Conservation (phyloP, 306 rosid species). For the Betula pendula region DNA sequence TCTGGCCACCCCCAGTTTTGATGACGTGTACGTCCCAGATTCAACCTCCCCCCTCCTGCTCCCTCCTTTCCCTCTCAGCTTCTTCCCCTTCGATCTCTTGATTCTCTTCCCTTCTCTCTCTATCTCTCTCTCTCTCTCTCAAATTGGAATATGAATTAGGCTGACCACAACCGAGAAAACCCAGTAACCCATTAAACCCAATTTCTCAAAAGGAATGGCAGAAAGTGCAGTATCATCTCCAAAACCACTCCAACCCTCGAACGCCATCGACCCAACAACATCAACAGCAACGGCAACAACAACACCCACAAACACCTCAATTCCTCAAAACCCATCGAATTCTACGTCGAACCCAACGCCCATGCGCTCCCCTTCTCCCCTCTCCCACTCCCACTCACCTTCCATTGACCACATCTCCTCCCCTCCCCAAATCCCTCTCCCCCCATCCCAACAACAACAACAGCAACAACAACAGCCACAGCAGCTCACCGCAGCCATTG, state of each 20-base stretch:
- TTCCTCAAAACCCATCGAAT: conserved; percentile 36
- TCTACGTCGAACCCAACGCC: conserved; percentile 37
- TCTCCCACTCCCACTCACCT: conserved; percentile 60
- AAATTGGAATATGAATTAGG: conserved; percentile 6
- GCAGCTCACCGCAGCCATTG: conserved; percentile 36
- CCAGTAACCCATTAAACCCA: neutral
- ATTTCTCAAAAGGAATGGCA: conserved; percentile 39
- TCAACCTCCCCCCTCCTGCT: conserved; percentile 18
- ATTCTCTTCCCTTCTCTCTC: neutral
- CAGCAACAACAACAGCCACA: conserved; percentile 31
- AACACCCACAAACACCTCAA: conserved; percentile 16
- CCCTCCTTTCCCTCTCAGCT: neutral
- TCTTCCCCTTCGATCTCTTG: neutral
- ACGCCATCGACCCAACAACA: conserved; percentile 38
- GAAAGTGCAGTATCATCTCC: conserved; percentile 50
- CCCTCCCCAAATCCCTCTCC: conserved; percentile 42
- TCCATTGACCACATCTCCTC: conserved; percentile 44
- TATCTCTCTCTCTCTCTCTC: neutral
- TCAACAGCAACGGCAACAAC: conserved; percentile 1
- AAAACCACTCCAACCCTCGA: conserved; percentile 35
- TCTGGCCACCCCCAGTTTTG: neutral
- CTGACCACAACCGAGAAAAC: neutral
- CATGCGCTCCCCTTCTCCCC: conserved; percentile 47
- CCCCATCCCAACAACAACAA: conserved; percentile 47
- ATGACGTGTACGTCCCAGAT: conserved; percentile 48